These are phyloP conservation scores for Tricholoma terreum DNA, from an alignment of 768 basidiomycete species.

Conservation along the genomic window DNA sequence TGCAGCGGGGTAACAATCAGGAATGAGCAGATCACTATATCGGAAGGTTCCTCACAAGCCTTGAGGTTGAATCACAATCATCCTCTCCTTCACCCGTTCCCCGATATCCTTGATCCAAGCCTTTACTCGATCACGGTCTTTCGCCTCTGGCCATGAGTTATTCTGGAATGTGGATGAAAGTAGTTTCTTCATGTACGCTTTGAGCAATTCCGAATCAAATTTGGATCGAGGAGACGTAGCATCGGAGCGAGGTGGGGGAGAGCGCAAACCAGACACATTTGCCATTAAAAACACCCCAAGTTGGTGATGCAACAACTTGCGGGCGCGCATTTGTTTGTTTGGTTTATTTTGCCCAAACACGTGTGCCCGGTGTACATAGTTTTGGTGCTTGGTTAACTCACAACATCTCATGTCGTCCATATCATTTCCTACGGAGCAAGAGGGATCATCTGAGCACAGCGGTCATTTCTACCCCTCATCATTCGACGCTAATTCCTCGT, in stretches of 20 bases:
- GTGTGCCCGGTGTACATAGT: slow-evolving; percentile 9
- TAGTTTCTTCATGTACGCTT: slow-evolving; percentile 80
- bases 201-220: slow-evolving; percentile 74
- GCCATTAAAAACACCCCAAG: slow-evolving; percentile 11
- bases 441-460: slow-evolving; percentile 42
- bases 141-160: slow-evolving; percentile 62
- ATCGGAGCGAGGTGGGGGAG: slow-evolving; percentile 60
- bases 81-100: slow-evolving; percentile 80
- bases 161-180: slow-evolving; percentile 65
- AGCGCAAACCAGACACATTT: slow-evolving; percentile 47
- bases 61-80: slow-evolving; percentile 77
- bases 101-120: slow-evolving; percentile 82
- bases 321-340: slow-evolving; percentile 14
- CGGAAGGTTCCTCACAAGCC: slow-evolving; percentile 64
- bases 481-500: slow-evolving; percentile 59
- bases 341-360: slow-evolving; percentile 18
- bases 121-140: slow-evolving; percentile 68
- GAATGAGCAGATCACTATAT: slow-evolving; percentile 7
- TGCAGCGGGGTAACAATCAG: slow-evolving; percentile 27
- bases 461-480: slow-evolving; percentile 53
- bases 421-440: slow-evolving; percentile 51
- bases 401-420: slow-evolving; percentile 57
- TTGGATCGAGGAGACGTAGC: slow-evolving; percentile 54
- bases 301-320: neutral
- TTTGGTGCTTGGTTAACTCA: neutral